Evolutionary conservation across 208 protist species (phyloP).

Genomic region (Porcisia deanei): DNA sequence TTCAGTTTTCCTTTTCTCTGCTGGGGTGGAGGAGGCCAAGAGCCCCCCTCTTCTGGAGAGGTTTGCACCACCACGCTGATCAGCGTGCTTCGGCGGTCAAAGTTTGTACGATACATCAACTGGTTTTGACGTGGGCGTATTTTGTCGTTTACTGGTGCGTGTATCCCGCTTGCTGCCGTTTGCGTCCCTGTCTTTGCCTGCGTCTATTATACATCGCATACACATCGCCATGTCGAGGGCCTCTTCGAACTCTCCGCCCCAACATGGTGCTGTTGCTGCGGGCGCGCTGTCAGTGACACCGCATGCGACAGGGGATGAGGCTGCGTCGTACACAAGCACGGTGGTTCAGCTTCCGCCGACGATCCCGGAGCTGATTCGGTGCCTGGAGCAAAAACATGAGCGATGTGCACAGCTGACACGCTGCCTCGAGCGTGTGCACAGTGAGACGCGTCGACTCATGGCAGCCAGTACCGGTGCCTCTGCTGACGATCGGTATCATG

Average conservation of each 20-base stretch:
- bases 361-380: conserved; percentile 51
- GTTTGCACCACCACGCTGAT: no score
- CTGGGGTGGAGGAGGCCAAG: no score
- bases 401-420: conserved; percentile 32
- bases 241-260: not conserved
- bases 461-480: not conserved
- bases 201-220: not conserved
- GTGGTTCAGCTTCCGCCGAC: conserved; percentile 38
- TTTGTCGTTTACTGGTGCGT: not conserved
- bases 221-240: not conserved
- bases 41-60: no score
- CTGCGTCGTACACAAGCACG: conserved; percentile 27
- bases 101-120: no score
- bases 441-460: conserved; percentile 19
- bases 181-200: not conserved
- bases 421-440: conserved; percentile 40
- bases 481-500: not conserved
- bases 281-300: not conserved
- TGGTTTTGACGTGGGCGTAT: no score
- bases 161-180: not conserved
- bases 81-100: no score
- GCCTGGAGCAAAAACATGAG: conserved; percentile 33
- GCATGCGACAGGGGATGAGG: conserved; percentile 5
- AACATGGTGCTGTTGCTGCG: not conserved
- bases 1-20: no score